phyloP scores from a whole-genome alignment of 768 basidiomycete genomes.

The Trametes elegans region DNA sequence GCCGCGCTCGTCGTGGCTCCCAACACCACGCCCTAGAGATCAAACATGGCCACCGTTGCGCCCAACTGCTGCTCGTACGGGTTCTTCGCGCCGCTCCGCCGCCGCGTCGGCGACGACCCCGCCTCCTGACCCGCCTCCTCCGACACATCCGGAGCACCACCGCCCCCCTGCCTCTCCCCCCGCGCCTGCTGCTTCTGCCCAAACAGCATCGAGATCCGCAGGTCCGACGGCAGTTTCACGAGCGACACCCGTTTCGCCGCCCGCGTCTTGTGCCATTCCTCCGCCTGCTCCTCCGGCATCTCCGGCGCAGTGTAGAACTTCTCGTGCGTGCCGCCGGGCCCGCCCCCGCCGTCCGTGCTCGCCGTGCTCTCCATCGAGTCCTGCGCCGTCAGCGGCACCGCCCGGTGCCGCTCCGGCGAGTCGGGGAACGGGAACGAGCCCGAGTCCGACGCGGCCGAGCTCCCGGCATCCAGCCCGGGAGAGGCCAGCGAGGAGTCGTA shows the following conservation, averaged over 20 bases:
- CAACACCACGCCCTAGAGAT: constrained; percentile 19
- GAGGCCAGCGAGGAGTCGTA: constrained; percentile 20
- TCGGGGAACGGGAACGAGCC: constrained; percentile 16
- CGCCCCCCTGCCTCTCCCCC: constrained; percentile 15
- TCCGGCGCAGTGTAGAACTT: constrained; percentile 47
- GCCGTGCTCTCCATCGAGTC: constrained; percentile 22
- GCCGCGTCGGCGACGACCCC: constrained; percentile 3
- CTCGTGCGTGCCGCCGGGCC: constrained; percentile 38
- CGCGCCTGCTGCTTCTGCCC: constrained; percentile 28
- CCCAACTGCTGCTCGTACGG: constrained; percentile 19
- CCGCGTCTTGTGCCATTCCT: constrained; percentile 84
- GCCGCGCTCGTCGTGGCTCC: neutral
- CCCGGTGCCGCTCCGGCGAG: constrained; percentile 8
- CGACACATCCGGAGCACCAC: constrained; percentile 1
- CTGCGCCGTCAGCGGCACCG: constrained; percentile 19
- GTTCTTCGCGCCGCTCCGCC: constrained; percentile 10
- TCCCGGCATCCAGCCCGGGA: neutral
- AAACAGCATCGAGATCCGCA: constrained; percentile 34
- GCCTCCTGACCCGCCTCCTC: constrained; percentile 4
- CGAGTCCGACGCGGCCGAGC: constrained; percentile 7
- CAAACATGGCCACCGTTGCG: constrained; percentile 23
- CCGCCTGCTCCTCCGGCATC: constrained; percentile 66
- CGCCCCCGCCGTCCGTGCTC: constrained; percentile 18
- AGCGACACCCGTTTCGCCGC: constrained; percentile 84
- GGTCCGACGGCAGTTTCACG: constrained; percentile 64